A percentile compares a stretch with the other conserved stretches of the same genome.
These are phyloP conservation scores for Nothopassalora personata DNA, from an alignment of 2,329 filamentous ascomycete species.

Conservation along the genomic window DNA sequence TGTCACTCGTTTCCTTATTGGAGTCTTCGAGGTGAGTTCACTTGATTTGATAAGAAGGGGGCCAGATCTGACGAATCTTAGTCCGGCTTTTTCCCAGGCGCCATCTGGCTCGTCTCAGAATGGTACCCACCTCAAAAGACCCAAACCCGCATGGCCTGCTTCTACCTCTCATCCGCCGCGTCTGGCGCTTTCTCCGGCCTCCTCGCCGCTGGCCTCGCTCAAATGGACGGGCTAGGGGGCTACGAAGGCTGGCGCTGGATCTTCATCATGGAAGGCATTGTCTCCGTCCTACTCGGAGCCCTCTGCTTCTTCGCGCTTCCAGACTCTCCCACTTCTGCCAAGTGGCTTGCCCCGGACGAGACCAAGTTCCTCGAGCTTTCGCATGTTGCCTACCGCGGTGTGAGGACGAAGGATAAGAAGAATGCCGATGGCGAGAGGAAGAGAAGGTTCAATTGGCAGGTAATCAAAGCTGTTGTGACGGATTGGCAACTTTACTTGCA, in stretches of 20 bases:
- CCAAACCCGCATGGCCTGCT: constrained; percentile 19
- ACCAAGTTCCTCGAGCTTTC: constrained; percentile 62
- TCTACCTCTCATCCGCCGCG: constrained; percentile 18
- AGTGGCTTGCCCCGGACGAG: constrained; percentile 62
- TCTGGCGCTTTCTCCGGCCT: constrained; percentile 24
- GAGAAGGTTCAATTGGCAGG: constrained; percentile 33
- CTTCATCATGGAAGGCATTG: constrained; percentile 49
- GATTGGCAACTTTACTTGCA: constrained; percentile 27
- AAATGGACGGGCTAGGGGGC: constrained; percentile 36
- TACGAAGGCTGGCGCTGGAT: constrained; percentile 43
- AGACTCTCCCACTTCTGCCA: constrained; percentile 44
- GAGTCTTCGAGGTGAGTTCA: constrained; percentile 51
- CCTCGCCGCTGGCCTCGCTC: constrained; percentile 23
- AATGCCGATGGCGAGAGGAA: constrained; percentile 37
- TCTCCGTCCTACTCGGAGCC: constrained; percentile 49
- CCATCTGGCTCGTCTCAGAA: constrained; percentile 20
- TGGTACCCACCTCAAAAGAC: constrained; percentile 22
- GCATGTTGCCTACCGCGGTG: constrained; percentile 52
- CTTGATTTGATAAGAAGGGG: no score
- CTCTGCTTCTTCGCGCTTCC: constrained; percentile 48
- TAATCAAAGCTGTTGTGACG: constrained; percentile 18
- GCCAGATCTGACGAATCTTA: background rate
- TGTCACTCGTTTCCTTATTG: constrained; percentile 75
- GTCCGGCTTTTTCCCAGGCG: constrained; percentile 55
- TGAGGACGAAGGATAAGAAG: constrained; percentile 4